Evolutionary conservation across 345 rosid species (phyloP).

Genomic region (Eutrema japonicum): DNA sequence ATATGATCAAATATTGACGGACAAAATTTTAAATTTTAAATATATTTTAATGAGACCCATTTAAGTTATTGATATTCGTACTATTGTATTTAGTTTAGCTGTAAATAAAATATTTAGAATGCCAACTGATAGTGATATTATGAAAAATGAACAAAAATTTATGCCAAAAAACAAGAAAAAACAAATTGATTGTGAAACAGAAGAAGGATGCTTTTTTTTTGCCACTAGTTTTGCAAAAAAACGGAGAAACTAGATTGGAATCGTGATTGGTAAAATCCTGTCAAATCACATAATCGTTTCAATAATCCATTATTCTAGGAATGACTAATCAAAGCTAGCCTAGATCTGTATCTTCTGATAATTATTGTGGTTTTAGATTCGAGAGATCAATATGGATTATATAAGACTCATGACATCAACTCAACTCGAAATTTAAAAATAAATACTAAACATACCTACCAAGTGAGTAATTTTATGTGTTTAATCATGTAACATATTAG

Average conservation of each 20-base stretch:
- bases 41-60: not conserved
- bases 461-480: constrained; percentile 1
- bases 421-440: not conserved
- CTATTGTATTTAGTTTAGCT: constrained; percentile 1
- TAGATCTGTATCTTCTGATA: constrained; percentile 1
- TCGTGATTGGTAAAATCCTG: not conserved
- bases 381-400: not conserved
- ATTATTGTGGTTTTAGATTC: constrained; percentile 14
- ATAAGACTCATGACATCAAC: constrained; percentile 9
- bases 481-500: not conserved
- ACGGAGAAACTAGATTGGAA: not conserved
- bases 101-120: not conserved
- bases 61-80: not conserved
- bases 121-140: not conserved
- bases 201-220: not conserved
- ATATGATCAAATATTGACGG: constrained; percentile 6
- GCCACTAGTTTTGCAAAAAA: not conserved
- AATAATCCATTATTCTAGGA: not conserved
- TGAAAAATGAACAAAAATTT: not conserved
- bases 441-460: constrained; percentile 6
- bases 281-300: constrained; percentile 3
- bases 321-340: not conserved
- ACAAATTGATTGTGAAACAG: not conserved
- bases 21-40: not conserved
- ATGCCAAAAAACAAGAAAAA: not conserved